Conservation (phyloP, 768 basidiomycete species). For the Terana coerulea region DNA sequence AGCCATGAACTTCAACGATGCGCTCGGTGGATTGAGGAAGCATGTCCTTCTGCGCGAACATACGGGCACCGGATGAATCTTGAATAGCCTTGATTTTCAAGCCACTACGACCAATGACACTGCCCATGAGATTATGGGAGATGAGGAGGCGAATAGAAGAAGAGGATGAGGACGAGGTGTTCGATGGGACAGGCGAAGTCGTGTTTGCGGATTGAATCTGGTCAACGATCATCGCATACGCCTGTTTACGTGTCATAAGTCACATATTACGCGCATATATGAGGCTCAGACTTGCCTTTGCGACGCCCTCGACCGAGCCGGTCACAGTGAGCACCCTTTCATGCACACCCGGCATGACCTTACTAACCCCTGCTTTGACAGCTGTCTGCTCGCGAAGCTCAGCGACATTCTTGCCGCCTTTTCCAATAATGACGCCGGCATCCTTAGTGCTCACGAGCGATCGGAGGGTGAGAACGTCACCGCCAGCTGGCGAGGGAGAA, state of each 20-base stretch:
- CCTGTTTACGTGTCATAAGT: slow-evolving; percentile 41
- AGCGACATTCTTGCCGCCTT: slow-evolving; percentile 95
- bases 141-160: slow-evolving; percentile 96
- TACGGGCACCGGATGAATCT: slow-evolving; percentile 91
- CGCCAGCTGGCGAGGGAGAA: slow-evolving; percentile 66
- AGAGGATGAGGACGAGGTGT: slow-evolving; percentile 50
- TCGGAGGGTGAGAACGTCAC: slow-evolving; percentile 83
- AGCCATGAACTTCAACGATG: slow-evolving; percentile 95
- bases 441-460: slow-evolving; percentile 97
- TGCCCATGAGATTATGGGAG: slow-evolving; percentile 99
- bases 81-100: slow-evolving; percentile 99
- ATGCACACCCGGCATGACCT: slow-evolving; percentile 95
- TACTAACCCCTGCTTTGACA: slow-evolving; percentile 98
- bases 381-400: slow-evolving; percentile 93
- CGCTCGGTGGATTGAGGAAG: slow-evolving; percentile 98
- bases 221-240: slow-evolving; percentile 90
- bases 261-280: slow-evolving; percentile 11
- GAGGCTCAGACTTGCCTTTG: slow-evolving; percentile 56
- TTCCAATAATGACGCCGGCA: slow-evolving; percentile 96
- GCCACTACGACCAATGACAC: slow-evolving; percentile 93
- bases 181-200: slow-evolving; percentile 59
- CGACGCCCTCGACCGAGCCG: slow-evolving; percentile 88
- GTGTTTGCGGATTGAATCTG: slow-evolving; percentile 85
- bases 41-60: slow-evolving; percentile 99
- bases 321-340: slow-evolving; percentile 96